These are phyloP conservation scores for Lolium multiflorum DNA, from an alignment of 176 grass and related monocot genomes.

Conservation along the genomic window DNA sequence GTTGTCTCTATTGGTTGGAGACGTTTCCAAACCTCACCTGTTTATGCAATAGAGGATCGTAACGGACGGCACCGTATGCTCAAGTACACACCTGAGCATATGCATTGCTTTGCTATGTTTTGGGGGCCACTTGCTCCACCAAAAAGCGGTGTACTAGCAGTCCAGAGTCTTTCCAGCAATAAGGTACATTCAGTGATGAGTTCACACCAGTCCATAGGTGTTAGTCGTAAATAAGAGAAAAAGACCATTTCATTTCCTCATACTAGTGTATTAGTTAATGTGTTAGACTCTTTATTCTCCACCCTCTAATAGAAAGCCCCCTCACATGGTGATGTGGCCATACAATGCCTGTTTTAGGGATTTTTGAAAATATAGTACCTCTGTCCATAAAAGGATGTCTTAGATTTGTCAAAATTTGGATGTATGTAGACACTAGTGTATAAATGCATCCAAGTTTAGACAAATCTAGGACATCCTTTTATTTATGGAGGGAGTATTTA, in stretches of 20 bases:
- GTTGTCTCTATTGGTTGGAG: constrained; percentile 94
- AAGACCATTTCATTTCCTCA: neutral
- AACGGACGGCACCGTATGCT: constrained; percentile 95
- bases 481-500: neutral
- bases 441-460: no score
- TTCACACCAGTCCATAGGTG: constrained; percentile 26
- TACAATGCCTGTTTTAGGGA: neutral
- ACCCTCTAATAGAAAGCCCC: neutral
- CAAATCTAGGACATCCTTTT: no score
- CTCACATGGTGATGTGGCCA: neutral
- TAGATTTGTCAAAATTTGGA: no score
- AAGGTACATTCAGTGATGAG: constrained; percentile 48
- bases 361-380: neutral
- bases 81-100: constrained; percentile 98
- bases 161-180: constrained; percentile 76
- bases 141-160: constrained; percentile 88
- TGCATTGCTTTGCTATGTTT: constrained; percentile 98
- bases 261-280: neutral
- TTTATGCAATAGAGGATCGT: constrained; percentile 86
- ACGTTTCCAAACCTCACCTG: constrained; percentile 86
- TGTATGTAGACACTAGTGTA: no score
- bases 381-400: no score
- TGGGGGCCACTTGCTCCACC: constrained; percentile 96
- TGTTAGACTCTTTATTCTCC: neutral
- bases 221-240: constrained; percentile 18